Percentiles rank a stretch among this genome's conserved stretches.
Evolutionary conservation across 1,284 basidiomycete species (phyloP).

Genomic region (Tilletiopsis washingtonensis): DNA sequence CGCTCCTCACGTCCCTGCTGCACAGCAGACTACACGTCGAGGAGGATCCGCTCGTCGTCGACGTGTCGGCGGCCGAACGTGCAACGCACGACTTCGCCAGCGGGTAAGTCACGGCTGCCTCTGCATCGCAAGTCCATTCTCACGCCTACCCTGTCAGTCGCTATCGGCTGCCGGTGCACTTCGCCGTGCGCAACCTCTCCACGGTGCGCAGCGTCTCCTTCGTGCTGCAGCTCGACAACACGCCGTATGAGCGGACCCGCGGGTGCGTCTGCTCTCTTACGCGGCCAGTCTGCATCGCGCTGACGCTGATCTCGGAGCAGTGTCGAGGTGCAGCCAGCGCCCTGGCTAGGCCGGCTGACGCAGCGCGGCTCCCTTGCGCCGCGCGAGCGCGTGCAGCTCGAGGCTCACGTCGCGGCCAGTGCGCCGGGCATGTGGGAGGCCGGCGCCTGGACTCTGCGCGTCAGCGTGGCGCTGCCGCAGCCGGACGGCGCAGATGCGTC

Average conservation of each 20-base stretch:
- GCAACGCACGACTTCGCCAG: not conserved
- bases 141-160: no score
- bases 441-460: not conserved
- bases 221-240: slow-evolving; percentile 4
- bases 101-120: not conserved
- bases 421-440: not conserved
- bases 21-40: slow-evolving; percentile 15
- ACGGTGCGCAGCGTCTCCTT: not conserved
- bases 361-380: slow-evolving; percentile 1
- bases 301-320: not conserved
- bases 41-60: slow-evolving; percentile 13
- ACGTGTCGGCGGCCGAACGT: not conserved
- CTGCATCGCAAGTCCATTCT: no score
- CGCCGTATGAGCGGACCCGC: not conserved
- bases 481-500: no score
- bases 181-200: slow-evolving; percentile 8
- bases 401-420: not conserved
- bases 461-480: no score
- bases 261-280: not conserved
- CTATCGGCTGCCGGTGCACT: not conserved
- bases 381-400: not conserved
- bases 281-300: not conserved
- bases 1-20: slow-evolving; percentile 15
- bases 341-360: slow-evolving; percentile 7
- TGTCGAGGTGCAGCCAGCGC: not conserved